Evolutionary conservation across 768 basidiomycete genomes (phyloP).

Genomic region (Pulveroboletus ravenelii): DNA sequence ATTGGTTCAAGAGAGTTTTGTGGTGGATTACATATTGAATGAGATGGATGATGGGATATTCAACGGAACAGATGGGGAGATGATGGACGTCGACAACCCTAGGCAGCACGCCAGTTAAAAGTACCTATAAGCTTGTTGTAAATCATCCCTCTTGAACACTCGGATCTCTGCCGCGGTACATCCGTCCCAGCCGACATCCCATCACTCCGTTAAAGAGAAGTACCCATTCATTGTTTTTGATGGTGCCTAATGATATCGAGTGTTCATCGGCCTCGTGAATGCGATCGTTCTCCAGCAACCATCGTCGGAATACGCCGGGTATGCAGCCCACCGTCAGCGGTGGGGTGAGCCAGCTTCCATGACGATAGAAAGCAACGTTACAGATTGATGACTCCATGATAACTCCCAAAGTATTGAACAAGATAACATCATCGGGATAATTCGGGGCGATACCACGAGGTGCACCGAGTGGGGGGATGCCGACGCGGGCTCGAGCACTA

Average conservation of each 20-base stretch:
- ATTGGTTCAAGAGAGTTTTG: slow-evolving; percentile 91
- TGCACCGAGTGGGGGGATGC: slow-evolving; percentile 34
- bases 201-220: slow-evolving; percentile 69
- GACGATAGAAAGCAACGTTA: slow-evolving; percentile 66
- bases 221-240: slow-evolving; percentile 57
- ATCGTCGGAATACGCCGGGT: slow-evolving; percentile 64
- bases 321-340: slow-evolving; percentile 58
- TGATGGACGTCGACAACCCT: slow-evolving; percentile 38
- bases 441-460: slow-evolving; percentile 1
- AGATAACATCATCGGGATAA: slow-evolving; percentile 51
- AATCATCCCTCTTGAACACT: neutral
- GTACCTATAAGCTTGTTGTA: slow-evolving; percentile 8
- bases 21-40: slow-evolving; percentile 82
- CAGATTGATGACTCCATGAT: slow-evolving; percentile 67
- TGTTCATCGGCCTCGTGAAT: slow-evolving; percentile 48
- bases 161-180: slow-evolving; percentile 1
- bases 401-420: slow-evolving; percentile 48
- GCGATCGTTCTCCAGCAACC: slow-evolving; percentile 56
- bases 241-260: slow-evolving; percentile 37
- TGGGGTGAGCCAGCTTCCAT: slow-evolving; percentile 62
- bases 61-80: slow-evolving; percentile 40
- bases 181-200: slow-evolving; percentile 57
- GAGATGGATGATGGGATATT: slow-evolving; percentile 86
- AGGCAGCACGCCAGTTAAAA: slow-evolving; percentile 10
- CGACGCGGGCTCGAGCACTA: slow-evolving; percentile 54